A percentile compares a stretch with the other conserved stretches of the same genome.
phyloP scores from a whole-genome alignment of 306 rosid genomes.

The Ormosia semicastrata region DNA sequence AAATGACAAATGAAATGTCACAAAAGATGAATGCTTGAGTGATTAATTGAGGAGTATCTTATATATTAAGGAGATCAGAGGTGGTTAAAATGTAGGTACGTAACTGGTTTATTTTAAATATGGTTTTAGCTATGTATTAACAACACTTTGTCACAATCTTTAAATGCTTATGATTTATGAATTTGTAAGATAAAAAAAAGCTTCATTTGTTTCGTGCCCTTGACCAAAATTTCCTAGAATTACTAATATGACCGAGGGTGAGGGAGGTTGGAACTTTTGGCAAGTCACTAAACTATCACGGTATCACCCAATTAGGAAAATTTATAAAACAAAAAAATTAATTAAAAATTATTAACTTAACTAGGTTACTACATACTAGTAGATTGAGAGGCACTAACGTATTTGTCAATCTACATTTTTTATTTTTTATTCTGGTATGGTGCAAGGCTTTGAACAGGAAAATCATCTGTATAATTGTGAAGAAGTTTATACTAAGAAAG shows the following conservation, averaged over 20 bases:
- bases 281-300: neutral
- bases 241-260: neutral
- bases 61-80: conserved; percentile 1
- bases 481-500: no score
- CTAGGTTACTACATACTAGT: no score
- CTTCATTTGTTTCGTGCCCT: conserved; percentile 38
- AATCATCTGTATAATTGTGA: no score
- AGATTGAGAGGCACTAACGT: no score
- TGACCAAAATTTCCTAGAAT: conserved; percentile 28
- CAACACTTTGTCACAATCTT: conserved; percentile 37
- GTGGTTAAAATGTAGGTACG: conserved; percentile 35
- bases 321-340: neutral
- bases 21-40: conserved; percentile 18
- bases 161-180: neutral
- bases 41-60: conserved; percentile 29
- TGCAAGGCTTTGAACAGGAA: no score
- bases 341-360: neutral
- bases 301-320: neutral
- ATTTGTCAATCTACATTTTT: no score
- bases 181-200: neutral
- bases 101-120: neutral
- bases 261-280: neutral
- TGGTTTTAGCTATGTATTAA: neutral
- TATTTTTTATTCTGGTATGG: no score
- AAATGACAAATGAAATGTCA: neutral